These are phyloP conservation scores for Colletotrichum echinochloae DNA, from an alignment of 2,329 filamentous ascomycete genomes.

Conservation along the genomic window DNA sequence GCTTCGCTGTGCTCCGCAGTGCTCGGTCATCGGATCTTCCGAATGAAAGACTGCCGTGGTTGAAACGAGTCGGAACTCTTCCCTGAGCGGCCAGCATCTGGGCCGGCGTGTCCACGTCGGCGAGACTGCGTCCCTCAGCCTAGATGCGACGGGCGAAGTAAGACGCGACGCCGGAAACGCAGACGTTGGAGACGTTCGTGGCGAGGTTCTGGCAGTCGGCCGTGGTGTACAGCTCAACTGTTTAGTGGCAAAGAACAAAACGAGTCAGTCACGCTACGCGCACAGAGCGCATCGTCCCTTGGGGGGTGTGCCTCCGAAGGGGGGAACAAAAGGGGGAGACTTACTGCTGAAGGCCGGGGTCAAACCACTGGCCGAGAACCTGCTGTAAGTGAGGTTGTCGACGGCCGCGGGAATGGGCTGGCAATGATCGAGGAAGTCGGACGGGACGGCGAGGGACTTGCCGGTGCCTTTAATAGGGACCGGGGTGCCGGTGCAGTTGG, in stretches of 20 bases:
- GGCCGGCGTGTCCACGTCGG: neutral
- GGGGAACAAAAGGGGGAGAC: neutral
- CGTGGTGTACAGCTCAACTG: conserved; percentile 31
- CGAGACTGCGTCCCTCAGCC: neutral
- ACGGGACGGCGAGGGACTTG: conserved; percentile 4
- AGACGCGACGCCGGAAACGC: conserved; percentile 24
- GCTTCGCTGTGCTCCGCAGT: neutral
- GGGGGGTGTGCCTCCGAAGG: no score
- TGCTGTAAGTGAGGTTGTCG: conserved; percentile 24
- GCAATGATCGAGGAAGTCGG: conserved; percentile 5
- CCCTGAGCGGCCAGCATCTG: neutral
- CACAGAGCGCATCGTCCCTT: neutral
- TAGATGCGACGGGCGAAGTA: conserved; percentile 32
- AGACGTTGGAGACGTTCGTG: conserved; percentile 25
- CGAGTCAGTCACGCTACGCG: neutral
- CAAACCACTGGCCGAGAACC: conserved; percentile 16
- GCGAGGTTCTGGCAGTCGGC: conserved; percentile 24
- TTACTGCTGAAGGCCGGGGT: conserved; percentile 21
- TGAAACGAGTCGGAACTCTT: neutral
- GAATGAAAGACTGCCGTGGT: neutral
- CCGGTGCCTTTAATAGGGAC: conserved; percentile 8
- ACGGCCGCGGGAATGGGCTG: neutral
- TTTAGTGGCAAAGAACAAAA: neutral
- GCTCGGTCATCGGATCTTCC: neutral
- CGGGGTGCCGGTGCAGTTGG: conserved; percentile 9